Percentiles rank a stretch among this genome's conserved stretches.
These are phyloP conservation scores for Fusarium concolor DNA, from an alignment of 2,329 filamentous ascomycete genomes.

Conservation along the genomic window DNA sequence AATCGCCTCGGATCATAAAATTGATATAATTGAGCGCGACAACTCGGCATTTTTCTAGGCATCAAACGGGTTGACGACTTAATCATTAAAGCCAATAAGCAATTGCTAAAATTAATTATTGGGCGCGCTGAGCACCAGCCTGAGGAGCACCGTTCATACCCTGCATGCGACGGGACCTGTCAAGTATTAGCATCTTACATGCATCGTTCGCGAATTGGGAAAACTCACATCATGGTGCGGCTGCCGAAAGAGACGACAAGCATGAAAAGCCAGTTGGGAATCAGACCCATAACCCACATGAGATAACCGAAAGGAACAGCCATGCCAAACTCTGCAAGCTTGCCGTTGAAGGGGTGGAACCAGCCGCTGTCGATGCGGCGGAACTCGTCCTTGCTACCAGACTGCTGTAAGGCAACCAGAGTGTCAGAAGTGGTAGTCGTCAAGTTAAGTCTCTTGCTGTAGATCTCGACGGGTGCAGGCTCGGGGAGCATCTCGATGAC, in stretches of 20 bases:
- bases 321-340: conserved; percentile 70
- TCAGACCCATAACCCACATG: conserved; percentile 73
- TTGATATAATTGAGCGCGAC: conserved; percentile 27
- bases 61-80: conserved; percentile 18
- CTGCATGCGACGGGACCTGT: conserved; percentile 55
- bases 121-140: conserved; percentile 30
- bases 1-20: conserved; percentile 11
- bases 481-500: conserved; percentile 74
- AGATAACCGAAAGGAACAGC: conserved; percentile 74
- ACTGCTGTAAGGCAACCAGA: conserved; percentile 68
- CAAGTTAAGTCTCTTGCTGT: conserved; percentile 74
- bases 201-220: not conserved
- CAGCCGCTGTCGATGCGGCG: conserved; percentile 59
- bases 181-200: conserved; percentile 39
- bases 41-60: conserved; percentile 27
- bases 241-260: conserved; percentile 78
- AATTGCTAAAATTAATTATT: conserved; percentile 27
- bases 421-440: conserved; percentile 74
- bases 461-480: conserved; percentile 72
- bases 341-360: conserved; percentile 84
- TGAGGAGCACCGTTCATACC: conserved; percentile 28
- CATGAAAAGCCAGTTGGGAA: conserved; percentile 84
- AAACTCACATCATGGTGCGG: conserved; percentile 79
- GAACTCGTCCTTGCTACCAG: conserved; percentile 62
- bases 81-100: conserved; percentile 15